Evolutionary conservation across 2,329 filamentous ascomycete genomes (phyloP).

Genomic region (Talaromyces rugulosus): DNA sequence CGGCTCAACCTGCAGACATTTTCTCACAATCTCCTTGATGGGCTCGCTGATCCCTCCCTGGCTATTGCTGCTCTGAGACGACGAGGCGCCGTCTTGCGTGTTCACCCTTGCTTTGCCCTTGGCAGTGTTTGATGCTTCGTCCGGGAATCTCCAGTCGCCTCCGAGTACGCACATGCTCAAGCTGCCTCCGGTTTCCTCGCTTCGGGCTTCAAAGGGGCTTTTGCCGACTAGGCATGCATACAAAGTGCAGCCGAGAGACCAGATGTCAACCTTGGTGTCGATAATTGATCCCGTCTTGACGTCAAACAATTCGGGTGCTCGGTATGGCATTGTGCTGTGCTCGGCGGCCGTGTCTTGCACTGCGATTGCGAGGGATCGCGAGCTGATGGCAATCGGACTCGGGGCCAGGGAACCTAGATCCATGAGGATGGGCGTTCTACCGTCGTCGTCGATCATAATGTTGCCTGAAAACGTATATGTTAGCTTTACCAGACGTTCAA

Average conservation of each 20-base stretch:
- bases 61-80: background rate
- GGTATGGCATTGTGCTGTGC: constrained; percentile 97
- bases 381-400: constrained; percentile 84
- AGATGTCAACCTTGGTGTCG: constrained; percentile 96
- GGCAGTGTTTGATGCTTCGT: constrained; percentile 64
- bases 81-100: constrained; percentile 8
- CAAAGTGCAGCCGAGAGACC: constrained; percentile 95
- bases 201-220: constrained; percentile 91
- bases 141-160: constrained; percentile 94
- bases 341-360: constrained; percentile 94
- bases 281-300: constrained; percentile 89
- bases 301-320: constrained; percentile 95
- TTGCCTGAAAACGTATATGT: constrained; percentile 55
- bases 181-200: constrained; percentile 91
- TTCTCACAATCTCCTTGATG: constrained; percentile 82
- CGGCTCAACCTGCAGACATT: constrained; percentile 82
- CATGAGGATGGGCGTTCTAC: constrained; percentile 88
- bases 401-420: constrained; percentile 88
- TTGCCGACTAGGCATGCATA: constrained; percentile 97
- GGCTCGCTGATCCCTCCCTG: constrained; percentile 62
- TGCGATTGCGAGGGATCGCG: constrained; percentile 81
- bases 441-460: constrained; percentile 96
- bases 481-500: too few species aligned
- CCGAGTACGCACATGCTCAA: constrained; percentile 88
- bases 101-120: constrained; percentile 53